Evolutionary conservation across 345 rosid genomes (phyloP).

Genomic region (Sonneratia caseolaris): DNA sequence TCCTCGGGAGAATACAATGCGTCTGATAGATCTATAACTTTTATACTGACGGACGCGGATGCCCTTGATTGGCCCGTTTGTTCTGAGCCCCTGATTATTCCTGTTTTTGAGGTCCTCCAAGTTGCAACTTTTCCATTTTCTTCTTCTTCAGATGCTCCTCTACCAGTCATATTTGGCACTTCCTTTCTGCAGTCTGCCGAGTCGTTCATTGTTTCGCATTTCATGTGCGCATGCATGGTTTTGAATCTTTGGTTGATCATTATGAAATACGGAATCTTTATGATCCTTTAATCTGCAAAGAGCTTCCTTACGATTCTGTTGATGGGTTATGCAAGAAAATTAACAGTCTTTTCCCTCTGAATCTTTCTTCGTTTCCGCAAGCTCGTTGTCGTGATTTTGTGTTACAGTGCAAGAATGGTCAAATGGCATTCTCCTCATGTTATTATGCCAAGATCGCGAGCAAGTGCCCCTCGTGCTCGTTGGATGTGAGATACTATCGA

Average conservation of each 20-base stretch:
- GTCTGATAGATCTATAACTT: slow-evolving; percentile 7
- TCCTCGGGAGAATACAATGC: neutral
- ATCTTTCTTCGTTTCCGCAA: neutral
- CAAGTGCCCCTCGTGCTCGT: slow-evolving; percentile 37
- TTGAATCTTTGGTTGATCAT: neutral
- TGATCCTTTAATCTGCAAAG: too few relatives aligned
- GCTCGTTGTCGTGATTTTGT: neutral
- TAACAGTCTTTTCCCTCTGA: neutral
- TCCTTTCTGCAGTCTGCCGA: too few relatives aligned
- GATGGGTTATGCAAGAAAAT: neutral
- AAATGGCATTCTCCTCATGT: slow-evolving; percentile 41
- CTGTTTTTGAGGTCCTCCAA: slow-evolving; percentile 39
- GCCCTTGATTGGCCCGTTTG: slow-evolving; percentile 48
- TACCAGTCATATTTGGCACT: neutral
- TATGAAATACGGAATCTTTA: too few relatives aligned
- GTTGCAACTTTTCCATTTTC: neutral
- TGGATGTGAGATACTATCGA: slow-evolving; percentile 37
- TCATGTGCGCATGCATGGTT: neutral
- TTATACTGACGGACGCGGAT: slow-evolving; percentile 37
- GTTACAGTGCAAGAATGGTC: slow-evolving; percentile 65
- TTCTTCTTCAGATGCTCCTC: neutral
- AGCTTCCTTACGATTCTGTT: too few relatives aligned
- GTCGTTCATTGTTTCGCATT: neutral
- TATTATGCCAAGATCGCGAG: slow-evolving; percentile 30
- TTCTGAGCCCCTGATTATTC: slow-evolving; percentile 32